Percentiles rank a stretch among this genome's conserved stretches.
Evolutionary conservation across 139 green algal genomes (phyloP).

Genomic region (Spirogloea muscicola): DNA sequence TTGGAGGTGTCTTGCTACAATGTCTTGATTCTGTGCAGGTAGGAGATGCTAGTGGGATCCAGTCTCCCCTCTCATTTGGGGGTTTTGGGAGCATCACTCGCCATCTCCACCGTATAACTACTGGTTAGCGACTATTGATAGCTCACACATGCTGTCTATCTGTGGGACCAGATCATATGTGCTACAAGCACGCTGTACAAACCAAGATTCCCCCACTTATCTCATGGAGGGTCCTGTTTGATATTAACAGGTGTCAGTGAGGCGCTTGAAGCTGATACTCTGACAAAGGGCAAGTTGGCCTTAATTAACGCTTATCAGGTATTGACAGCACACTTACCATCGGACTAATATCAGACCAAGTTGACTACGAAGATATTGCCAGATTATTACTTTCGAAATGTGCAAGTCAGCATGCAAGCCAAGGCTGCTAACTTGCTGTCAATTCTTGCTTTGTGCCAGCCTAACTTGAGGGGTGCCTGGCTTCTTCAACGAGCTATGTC

Average conservation of each 20-base stretch:
- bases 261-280: too few relatives aligned
- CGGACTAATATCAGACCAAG: not conserved
- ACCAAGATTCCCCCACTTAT: too few relatives aligned
- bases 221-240: too few relatives aligned
- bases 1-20: too few relatives aligned
- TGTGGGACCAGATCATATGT: too few relatives aligned
- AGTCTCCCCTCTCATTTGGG: conserved; percentile 91
- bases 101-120: conserved; percentile 67
- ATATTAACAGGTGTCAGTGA: too few relatives aligned
- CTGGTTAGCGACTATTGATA: conserved; percentile 35
- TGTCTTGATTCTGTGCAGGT: too few relatives aligned
- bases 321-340: not conserved
- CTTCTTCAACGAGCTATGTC: conserved; percentile 43
- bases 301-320: conserved; percentile 61
- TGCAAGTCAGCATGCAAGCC: too few relatives aligned
- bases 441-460: conserved; percentile 17
- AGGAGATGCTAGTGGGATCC: conserved; percentile 79
- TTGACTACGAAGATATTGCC: too few relatives aligned
- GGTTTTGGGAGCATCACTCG: conserved; percentile 83
- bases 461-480: conserved; percentile 45
- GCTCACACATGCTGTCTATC: not conserved
- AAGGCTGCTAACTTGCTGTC: not conserved
- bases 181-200: too few relatives aligned
- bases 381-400: too few relatives aligned
- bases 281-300: conserved; percentile 54